Base-by-base conservation (phyloP, 2,329 filamentous ascomycete species). In the Paecilomyces formosus region DNA sequence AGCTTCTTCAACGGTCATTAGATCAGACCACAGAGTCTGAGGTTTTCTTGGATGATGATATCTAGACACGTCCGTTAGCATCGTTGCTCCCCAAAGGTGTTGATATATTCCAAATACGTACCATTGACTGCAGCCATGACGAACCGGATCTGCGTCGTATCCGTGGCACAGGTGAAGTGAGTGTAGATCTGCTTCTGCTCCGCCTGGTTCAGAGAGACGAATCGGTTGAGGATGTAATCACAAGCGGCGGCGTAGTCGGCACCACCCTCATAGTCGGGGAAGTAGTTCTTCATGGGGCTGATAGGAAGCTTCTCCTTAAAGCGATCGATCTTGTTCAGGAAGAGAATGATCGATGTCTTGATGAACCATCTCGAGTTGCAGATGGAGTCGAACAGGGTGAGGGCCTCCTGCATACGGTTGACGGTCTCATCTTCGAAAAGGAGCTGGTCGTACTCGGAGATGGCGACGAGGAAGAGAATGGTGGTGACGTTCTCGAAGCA, bases 101-200 rank as follows among this genome's bases (percentile, higher is more conserved):
- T 49, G 57, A 64, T 49, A 24, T 57, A 28, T 35, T 26, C 24
- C 24, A 13, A 28, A 57, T 30, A 74, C 87, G 71, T 83, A 96
- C 92, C 92, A 79, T 99, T 99, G 72, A 99, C 94, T 66, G 94
- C 94, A 62, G 93, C 92, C 94, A 99, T 99, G 78, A 99, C 94
- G 82, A 99, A 97, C 72, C 94, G 88, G 70, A 99, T 99, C 78
- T 99, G 94, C 70, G 94, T 97, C 31, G 94, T 99, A 74, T 99
- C 94, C 54, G 94, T 99, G 61, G 94, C 94, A 75, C 94, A 97
- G 55, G 94, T 99, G 79, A 99, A 99, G 78, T 97, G 94, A 60
- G 94, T 99, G 83, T 99, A 99, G 76, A 99, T 97, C 77, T 99
- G 94, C 83, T 99, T 99, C 57, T 92, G 96, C 81, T 97, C 94